Conservation (phyloP, 2,329 filamentous ascomycete species). For the Apiospora aurea region DNA sequence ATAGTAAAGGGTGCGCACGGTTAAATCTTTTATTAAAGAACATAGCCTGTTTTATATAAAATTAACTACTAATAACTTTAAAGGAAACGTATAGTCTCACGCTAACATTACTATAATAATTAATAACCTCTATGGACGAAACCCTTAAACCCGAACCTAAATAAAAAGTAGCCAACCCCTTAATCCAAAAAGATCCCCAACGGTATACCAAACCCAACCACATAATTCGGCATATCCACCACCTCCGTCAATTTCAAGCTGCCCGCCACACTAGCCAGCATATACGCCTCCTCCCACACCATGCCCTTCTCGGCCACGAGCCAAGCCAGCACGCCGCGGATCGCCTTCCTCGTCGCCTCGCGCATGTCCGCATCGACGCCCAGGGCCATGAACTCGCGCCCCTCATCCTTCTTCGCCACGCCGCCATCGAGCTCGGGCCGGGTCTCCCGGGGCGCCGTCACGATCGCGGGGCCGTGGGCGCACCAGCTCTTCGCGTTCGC, state of each 20-base stretch:
- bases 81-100: background rate
- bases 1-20: too few relatives aligned
- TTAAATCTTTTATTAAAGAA: too few relatives aligned
- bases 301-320: constrained; percentile 54
- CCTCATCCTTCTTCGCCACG: background rate
- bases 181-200: constrained; percentile 50
- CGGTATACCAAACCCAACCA: constrained; percentile 56
- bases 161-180: background rate
- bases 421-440: constrained; percentile 39
- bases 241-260: constrained; percentile 59
- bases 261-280: constrained; percentile 57
- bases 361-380: constrained; percentile 55
- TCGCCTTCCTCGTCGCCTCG: constrained; percentile 56
- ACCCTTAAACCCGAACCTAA: background rate
- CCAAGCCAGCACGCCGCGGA: constrained; percentile 57
- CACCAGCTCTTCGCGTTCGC: constrained; percentile 49
- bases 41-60: background rate
- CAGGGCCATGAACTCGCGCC: constrained; percentile 53
- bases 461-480: constrained; percentile 56
- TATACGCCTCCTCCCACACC: constrained; percentile 56
- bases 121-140: background rate
- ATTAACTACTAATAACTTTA: background rate
- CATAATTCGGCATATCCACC: constrained; percentile 62
- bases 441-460: constrained; percentile 43
- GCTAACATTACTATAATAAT: background rate